Conservation (phyloP, 2,329 filamentous ascomycete species). For the Akanthomyces lecanii region DNA sequence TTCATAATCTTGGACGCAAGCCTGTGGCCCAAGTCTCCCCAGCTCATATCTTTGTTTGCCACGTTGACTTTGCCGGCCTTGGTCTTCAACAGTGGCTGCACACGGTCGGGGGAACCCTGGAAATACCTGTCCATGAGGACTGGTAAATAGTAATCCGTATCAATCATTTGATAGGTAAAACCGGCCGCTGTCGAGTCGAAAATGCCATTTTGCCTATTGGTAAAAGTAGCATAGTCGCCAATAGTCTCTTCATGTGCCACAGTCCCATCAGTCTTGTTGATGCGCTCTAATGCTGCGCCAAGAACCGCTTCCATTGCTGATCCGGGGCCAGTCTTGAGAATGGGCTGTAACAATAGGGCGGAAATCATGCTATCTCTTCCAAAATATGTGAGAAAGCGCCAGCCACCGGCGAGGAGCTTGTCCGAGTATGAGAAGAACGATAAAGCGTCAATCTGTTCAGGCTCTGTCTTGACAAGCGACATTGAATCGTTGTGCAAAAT, state of each 20-base stretch:
- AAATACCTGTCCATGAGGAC: constrained; percentile 58
- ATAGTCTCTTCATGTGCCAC: constrained; percentile 64
- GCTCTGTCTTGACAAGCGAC: constrained; percentile 40
- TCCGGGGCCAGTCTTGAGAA: constrained; percentile 51
- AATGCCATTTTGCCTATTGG: constrained; percentile 51
- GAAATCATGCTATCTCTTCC: constrained; percentile 62
- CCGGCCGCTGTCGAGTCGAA: constrained; percentile 44
- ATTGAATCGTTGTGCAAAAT: constrained; percentile 47
- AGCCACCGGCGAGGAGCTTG: constrained; percentile 60
- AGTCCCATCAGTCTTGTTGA: constrained; percentile 56
- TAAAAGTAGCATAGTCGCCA: constrained; percentile 59
- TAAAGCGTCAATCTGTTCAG: constrained; percentile 47
- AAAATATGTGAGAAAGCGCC: constrained; percentile 65
- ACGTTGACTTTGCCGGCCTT: constrained; percentile 44
- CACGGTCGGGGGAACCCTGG: constrained; percentile 35
- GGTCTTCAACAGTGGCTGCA: constrained; percentile 33
- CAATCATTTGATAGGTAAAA: constrained; percentile 60
- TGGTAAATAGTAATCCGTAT: constrained; percentile 59
- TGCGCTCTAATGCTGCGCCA: constrained; percentile 54
- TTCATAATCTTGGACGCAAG: constrained; percentile 57
- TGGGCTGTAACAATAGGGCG: constrained; percentile 51
- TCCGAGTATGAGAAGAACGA: constrained; percentile 61
- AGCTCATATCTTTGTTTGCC: constrained; percentile 50
- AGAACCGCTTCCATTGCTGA: constrained; percentile 59
- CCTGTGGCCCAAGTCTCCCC: constrained; percentile 45